Evolutionary conservation across 2,329 filamentous ascomycete species (phyloP).

Genomic region (Ceratocystis albifundus): DNA sequence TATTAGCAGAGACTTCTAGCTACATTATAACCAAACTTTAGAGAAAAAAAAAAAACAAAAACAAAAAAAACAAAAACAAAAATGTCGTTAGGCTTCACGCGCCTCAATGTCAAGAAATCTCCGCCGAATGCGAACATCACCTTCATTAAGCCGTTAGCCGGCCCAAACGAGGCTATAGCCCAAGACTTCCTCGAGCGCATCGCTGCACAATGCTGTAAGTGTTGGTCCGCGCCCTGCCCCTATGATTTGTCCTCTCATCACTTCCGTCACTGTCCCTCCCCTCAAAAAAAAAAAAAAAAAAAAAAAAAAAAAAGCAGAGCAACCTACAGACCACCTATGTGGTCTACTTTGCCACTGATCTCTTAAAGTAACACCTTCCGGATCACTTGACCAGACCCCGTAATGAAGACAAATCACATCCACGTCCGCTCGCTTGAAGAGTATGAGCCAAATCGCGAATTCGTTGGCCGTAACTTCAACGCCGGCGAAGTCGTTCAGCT

Average conservation of each 20-base stretch:
- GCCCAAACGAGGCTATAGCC: slow-evolving; percentile 49
- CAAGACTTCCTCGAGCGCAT: slow-evolving; percentile 65
- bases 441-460: slow-evolving; percentile 68
- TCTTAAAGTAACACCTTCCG: not conserved
- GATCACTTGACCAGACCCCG: slow-evolving; percentile 39
- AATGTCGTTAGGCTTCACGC: slow-evolving; percentile 70
- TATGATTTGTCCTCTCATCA: not conserved
- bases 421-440: slow-evolving; percentile 61
- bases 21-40: not conserved
- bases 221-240: not conserved
- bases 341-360: not conserved
- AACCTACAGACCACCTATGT: not conserved
- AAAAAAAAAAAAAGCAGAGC: not conserved
- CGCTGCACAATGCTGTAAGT: slow-evolving; percentile 62
- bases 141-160: slow-evolving; percentile 71
- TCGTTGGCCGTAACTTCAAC: slow-evolving; percentile 83
- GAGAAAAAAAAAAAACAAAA: slow-evolving; percentile 12
- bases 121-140: slow-evolving; percentile 68
- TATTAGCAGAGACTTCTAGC: not conserved
- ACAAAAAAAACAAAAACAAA: slow-evolving; percentile 5
- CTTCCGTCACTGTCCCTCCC: not conserved
- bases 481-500: slow-evolving; percentile 78
- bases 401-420: slow-evolving; percentile 56
- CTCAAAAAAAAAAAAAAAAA: not conserved
- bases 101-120: slow-evolving; percentile 62